Evolutionary conservation across 192 early-diverging fungal species (phyloP).

Genomic region (Coemansia sp.): DNA sequence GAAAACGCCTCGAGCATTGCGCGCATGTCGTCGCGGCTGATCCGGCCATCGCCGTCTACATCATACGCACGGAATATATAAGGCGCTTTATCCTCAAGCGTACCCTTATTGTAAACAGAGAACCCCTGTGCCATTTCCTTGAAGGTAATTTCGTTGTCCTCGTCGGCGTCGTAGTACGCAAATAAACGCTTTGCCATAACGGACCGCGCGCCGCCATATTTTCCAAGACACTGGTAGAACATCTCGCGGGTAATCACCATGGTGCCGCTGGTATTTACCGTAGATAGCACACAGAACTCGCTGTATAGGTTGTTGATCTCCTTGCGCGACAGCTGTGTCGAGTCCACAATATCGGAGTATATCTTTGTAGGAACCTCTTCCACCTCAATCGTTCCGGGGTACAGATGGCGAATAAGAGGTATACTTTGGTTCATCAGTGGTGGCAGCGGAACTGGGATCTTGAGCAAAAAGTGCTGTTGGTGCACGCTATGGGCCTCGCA

Average conservation of each 20-base stretch:
- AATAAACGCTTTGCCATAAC: conserved; percentile 87
- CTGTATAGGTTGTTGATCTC: conserved; percentile 87
- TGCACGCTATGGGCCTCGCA: conserved; percentile 88
- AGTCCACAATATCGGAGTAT: conserved; percentile 11
- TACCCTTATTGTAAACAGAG: conserved; percentile 81
- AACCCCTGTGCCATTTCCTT: conserved; percentile 81
- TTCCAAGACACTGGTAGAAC: conserved; percentile 86
- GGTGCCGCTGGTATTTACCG: conserved; percentile 47
- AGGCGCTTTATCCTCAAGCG: conserved; percentile 76
- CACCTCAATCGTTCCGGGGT: conserved; percentile 62
- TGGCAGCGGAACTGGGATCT: conserved; percentile 89
- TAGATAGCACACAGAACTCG: conserved; percentile 82
- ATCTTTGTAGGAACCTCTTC: conserved; percentile 17
- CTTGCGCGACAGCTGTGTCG: conserved; percentile 63
- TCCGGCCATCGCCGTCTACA: conserved; percentile 79
- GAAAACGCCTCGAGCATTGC: conserved; percentile 93
- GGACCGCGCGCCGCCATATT: conserved; percentile 78
- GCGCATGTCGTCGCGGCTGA: conserved; percentile 81
- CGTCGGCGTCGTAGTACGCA: conserved; percentile 84
- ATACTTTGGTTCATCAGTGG: conserved; percentile 79
- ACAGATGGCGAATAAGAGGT: conserved; percentile 73
- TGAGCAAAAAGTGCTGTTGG: conserved; percentile 83
- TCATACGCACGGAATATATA: conserved; percentile 93
- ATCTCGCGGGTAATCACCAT: conserved; percentile 76
- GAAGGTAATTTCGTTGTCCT: conserved; percentile 75